A percentile compares a stretch with the other conserved stretches of the same genome.
Evolutionary conservation across 129 eudicot species (phyloP).

Genomic region (Tagetes erecta): DNA sequence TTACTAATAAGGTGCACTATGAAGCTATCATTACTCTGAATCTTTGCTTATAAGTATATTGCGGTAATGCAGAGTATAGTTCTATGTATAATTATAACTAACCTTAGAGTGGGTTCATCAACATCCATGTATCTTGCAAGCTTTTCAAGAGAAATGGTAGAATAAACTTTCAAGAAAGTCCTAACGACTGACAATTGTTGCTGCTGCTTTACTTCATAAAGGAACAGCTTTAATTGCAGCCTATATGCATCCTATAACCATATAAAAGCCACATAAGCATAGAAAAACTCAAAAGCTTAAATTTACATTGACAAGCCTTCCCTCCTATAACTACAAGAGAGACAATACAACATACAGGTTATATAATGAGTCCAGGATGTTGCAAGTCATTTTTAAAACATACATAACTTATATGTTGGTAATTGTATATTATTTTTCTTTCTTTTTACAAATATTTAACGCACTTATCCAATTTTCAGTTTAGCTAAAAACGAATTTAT

Average conservation of each 20-base stretch:
- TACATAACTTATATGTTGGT: too few relatives aligned
- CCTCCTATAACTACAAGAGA: background rate
- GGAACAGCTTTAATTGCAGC: constrained; percentile 86
- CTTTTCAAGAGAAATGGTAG: constrained; percentile 76
- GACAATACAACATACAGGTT: too few relatives aligned
- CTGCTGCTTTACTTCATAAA: constrained; percentile 94
- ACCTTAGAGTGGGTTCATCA: constrained; percentile 87
- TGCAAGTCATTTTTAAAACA: too few relatives aligned
- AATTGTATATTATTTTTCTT: too few relatives aligned
- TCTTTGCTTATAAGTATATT: too few relatives aligned
- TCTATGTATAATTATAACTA: background rate
- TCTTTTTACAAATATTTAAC: too few relatives aligned
- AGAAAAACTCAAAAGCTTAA: background rate
- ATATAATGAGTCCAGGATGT: too few relatives aligned
- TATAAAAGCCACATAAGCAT: constrained; percentile 23
- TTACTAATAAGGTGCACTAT: too few relatives aligned
- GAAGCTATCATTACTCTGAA: too few relatives aligned
- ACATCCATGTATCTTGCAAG: constrained; percentile 92
- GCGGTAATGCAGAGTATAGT: too few relatives aligned
- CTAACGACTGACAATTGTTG: constrained; percentile 74
- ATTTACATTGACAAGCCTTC: background rate
- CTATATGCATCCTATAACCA: constrained; percentile 95
- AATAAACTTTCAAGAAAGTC: constrained; percentile 79
- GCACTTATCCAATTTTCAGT: too few relatives aligned
- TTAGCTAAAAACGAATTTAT: too few relatives aligned